phyloP scores from a whole-genome alignment of 2,329 filamentous ascomycete species.

The Cytospora mali region DNA sequence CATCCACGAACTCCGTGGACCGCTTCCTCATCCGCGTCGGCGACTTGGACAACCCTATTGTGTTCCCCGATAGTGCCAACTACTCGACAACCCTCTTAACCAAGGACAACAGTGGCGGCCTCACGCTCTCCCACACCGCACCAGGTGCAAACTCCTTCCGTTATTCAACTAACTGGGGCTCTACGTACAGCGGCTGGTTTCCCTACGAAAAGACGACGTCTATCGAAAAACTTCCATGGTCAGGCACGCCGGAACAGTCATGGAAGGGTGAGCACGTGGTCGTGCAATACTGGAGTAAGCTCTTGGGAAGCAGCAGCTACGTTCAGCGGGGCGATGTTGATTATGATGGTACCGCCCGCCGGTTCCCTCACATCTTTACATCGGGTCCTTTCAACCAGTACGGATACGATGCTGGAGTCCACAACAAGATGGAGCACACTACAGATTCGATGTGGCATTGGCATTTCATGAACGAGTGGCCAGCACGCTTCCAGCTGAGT shows the following conservation, averaged over 20 bases:
- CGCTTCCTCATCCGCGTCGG: constrained; percentile 61
- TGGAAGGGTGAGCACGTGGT: constrained; percentile 66
- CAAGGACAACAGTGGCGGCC: constrained; percentile 39
- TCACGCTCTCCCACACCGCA: constrained; percentile 58
- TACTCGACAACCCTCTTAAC: constrained; percentile 51
- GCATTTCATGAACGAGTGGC: constrained; percentile 65
- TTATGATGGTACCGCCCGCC: constrained; percentile 43
- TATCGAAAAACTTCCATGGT: constrained; percentile 56
- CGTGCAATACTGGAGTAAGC: constrained; percentile 62
- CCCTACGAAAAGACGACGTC: constrained; percentile 54
- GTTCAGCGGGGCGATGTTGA: constrained; percentile 60
- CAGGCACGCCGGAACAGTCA: constrained; percentile 54
- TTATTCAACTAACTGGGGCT: constrained; percentile 64
- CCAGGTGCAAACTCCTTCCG: constrained; percentile 63
- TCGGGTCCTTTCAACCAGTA: constrained; percentile 65
- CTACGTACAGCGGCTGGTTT: constrained; percentile 59
- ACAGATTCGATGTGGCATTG: constrained; percentile 56
- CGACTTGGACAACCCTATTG: constrained; percentile 57
- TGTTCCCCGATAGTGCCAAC: constrained; percentile 59
- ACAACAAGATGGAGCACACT: constrained; percentile 51
- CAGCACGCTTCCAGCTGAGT: constrained; percentile 60
- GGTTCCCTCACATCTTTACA: constrained; percentile 64
- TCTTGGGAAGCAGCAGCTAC: constrained; percentile 61
- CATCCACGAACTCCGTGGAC: constrained; percentile 54
- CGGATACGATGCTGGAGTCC: constrained; percentile 61